Evolutionary conservation across 805 yeast genomes (phyloP), one percentile per base, ranked within the genome.

Genomic region (Wickerhamomyces rabaulensis): DNA sequence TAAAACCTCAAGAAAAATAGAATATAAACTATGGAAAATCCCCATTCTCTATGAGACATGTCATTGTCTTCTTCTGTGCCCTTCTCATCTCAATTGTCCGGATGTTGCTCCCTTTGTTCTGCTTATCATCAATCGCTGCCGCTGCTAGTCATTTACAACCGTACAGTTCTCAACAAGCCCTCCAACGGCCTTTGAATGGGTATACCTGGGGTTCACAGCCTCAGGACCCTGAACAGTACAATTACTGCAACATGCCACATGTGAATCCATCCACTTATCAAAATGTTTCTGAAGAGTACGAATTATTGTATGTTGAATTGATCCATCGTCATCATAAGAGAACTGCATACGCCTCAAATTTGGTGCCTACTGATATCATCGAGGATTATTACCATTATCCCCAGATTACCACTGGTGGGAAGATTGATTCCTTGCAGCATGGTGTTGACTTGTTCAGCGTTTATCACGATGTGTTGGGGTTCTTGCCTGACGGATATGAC

Each of bases 241-340:
- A 71, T 60, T 71, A 69, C 54, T 71, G 76, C 52, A 65, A 65
- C 52, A 72, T 71, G 75, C 76, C 76, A 7, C 75, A 68, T 48
- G 61, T 58, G n/a, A 65, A 69, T 37, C 46, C 41, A 23, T 16
- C 37, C 37, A 57, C 64, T 13, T 61, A 66, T 17, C 63, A 57
- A 26, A 63, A 63, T 37, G 57, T 60, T 6, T 53, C 57, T 6
- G 51, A 55, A 23, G 54, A 53, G 5, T 70, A 64, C 46, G 56
- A 55, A 27, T 43, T 70, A 39, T 52, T 58, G 13, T 69, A 68
- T 43, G 71, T 70, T 21, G 74, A 71, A 46, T 51, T 68, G 40
- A 58, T 71, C 21, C 76, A 71, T 50, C 66, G 76, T 29, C 76
- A 71, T 50, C 76, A 71, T 49, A 69, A 68, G 48, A 63, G 76